Evolutionary conservation across 495 filamentous ascomycete genomes (phyloP).

Genomic region (Trichoderma reesei): DNA sequence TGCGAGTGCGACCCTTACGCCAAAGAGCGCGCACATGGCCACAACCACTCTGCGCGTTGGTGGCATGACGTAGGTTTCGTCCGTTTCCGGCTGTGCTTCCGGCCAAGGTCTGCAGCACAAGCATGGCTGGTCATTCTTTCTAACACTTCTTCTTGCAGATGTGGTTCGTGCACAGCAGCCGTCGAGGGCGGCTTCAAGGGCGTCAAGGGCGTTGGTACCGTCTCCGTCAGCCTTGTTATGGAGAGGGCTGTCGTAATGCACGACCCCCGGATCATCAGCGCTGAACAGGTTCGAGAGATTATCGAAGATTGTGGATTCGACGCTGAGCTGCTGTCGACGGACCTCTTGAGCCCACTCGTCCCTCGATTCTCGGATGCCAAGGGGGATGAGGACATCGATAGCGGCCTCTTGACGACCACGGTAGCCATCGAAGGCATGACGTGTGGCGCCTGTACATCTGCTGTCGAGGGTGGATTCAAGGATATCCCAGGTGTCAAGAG

Average conservation of each 20-base stretch:
- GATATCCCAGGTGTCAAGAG: constrained; percentile 66
- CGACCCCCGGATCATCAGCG: constrained; percentile 62
- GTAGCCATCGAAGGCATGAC: constrained; percentile 91
- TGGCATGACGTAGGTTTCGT: constrained; percentile 67
- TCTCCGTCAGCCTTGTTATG: constrained; percentile 88
- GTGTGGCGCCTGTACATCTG: constrained; percentile 89
- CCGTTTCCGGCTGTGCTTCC: background rate
- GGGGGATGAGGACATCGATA: constrained; percentile 25
- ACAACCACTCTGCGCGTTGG: constrained; percentile 85
- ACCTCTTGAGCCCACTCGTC: constrained; percentile 43
- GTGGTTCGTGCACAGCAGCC: constrained; percentile 81
- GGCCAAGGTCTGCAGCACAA: background rate
- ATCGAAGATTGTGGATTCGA: constrained; percentile 95
- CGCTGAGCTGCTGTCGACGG: constrained; percentile 79
- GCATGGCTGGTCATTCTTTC: constrained; percentile 14
- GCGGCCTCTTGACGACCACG: constrained; percentile 45
- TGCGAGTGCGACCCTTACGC: constrained; percentile 14
- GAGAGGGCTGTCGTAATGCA: constrained; percentile 85
- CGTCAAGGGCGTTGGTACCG: constrained; percentile 66
- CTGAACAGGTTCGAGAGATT: constrained; percentile 66
- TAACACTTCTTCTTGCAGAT: constrained; percentile 24
- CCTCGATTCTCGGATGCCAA: constrained; percentile 14
- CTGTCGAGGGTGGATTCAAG: constrained; percentile 75
- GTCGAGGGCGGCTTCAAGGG: constrained; percentile 76
- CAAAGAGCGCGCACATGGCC: constrained; percentile 52